phyloP scores from a whole-genome alignment of 2,329 filamentous ascomycete species.

The Calonectria honghensis region DNA sequence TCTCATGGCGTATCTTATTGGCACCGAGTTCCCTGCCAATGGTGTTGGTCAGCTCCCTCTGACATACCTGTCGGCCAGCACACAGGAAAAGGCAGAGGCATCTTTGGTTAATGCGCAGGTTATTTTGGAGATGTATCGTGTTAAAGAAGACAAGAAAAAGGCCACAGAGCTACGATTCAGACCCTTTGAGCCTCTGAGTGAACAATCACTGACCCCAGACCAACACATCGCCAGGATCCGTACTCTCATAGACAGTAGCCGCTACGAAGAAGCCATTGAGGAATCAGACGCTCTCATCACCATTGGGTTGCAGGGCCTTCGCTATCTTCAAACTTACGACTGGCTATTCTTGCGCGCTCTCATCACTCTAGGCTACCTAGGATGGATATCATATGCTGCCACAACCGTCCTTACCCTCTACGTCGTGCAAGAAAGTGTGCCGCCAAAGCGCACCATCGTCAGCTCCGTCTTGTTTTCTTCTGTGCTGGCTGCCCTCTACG shows the following conservation, averaged over 20 bases:
- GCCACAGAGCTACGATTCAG: constrained; percentile 84
- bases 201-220: constrained; percentile 77
- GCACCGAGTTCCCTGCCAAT: constrained; percentile 93
- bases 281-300: constrained; percentile 86
- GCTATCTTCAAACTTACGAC: constrained; percentile 98
- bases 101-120: constrained; percentile 88
- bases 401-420: constrained; percentile 92
- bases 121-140: constrained; percentile 95
- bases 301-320: constrained; percentile 85
- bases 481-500: constrained; percentile 83
- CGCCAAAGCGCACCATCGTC: constrained; percentile 76
- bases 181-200: constrained; percentile 83
- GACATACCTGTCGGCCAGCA: constrained; percentile 83
- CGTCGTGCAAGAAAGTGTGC: constrained; percentile 82
- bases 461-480: constrained; percentile 83
- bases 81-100: constrained; percentile 87
- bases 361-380: constrained; percentile 92
- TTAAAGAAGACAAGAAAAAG: constrained; percentile 92
- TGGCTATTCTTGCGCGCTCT: constrained; percentile 95
- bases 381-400: constrained; percentile 95
- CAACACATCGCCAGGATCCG: constrained; percentile 81
- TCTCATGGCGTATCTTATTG: constrained; percentile 94
- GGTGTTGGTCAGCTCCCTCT: constrained; percentile 95
- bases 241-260: constrained; percentile 77
- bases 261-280: constrained; percentile 85